A percentile compares a stretch with the other conserved stretches of the same genome.
Conservation (phyloP, 495 filamentous ascomycete species). For the Penicillium odoratum region DNA sequence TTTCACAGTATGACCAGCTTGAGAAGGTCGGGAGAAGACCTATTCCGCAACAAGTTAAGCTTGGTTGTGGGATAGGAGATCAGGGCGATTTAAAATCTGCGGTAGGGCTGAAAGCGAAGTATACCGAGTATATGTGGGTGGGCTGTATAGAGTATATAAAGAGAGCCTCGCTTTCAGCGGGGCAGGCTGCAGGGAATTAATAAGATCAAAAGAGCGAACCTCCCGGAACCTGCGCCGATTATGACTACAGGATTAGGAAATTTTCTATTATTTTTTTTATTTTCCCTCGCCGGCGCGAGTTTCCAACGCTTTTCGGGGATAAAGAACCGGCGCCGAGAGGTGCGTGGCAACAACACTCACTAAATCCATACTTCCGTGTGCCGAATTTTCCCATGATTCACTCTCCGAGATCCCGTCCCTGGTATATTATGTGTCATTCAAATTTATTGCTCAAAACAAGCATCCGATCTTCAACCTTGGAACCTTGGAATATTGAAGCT, state of each 20-base stretch:
- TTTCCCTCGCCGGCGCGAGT: conserved; percentile 16
- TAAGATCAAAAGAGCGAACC: conserved; percentile 10
- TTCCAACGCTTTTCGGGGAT: conserved; percentile 37
- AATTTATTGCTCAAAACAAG: neutral
- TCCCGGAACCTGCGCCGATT: conserved; percentile 5
- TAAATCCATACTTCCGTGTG: conserved; percentile 1
- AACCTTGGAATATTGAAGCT: neutral
- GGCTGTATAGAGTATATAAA: conserved; percentile 19
- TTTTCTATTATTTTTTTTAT: neutral
- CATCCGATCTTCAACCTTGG: neutral
- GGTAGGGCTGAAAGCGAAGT: conserved; percentile 29
- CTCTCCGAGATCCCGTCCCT: conserved; percentile 3
- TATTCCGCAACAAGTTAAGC: neutral
- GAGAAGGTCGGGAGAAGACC: neutral
- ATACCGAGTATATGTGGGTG: conserved; percentile 11
- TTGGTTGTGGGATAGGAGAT: conserved; percentile 1
- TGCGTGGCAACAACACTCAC: conserved; percentile 36
- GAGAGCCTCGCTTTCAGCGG: neutral
- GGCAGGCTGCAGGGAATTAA: conserved; percentile 12
- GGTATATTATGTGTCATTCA: conserved; percentile 2
- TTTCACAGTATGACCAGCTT: conserved; percentile 1
- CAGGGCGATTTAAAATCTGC: conserved; percentile 2
- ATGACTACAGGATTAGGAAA: conserved; percentile 2
- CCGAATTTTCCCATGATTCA: neutral
- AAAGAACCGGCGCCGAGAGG: conserved; percentile 22